phyloP scores from a whole-genome alignment of 2,329 filamentous ascomycete species.

The Bipolaris cookei region DNA sequence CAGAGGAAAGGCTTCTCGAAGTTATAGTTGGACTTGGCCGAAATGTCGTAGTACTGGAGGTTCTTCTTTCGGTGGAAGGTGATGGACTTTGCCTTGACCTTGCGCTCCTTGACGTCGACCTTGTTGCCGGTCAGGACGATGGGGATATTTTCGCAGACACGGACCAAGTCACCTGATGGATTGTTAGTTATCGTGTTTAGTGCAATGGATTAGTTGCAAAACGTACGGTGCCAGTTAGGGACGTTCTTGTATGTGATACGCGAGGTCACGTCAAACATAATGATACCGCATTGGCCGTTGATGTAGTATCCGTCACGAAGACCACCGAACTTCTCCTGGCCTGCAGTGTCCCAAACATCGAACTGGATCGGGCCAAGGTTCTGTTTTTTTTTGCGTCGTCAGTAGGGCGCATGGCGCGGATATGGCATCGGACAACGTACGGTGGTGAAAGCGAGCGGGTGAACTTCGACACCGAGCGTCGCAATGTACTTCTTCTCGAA shows the following conservation, averaged over 20 bases:
- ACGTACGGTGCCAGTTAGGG: constrained; percentile 99
- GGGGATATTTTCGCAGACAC: constrained; percentile 98
- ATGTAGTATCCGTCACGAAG: constrained; percentile 99
- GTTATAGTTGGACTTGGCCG: constrained; percentile 99
- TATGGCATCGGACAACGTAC: constrained; percentile 64
- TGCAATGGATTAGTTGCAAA: constrained; percentile 8
- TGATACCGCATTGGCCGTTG: constrained; percentile 99
- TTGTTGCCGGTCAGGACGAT: constrained; percentile 99
- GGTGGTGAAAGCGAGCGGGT: constrained; percentile 96
- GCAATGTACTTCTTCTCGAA: constrained; percentile 99
- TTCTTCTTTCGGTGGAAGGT: constrained; percentile 99
- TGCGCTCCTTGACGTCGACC: constrained; percentile 99
- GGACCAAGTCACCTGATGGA: constrained; percentile 85
- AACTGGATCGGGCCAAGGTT: constrained; percentile 98
- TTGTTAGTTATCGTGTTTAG: constrained; percentile 22
- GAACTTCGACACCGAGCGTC: constrained; percentile 98
- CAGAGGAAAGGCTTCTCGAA: constrained; percentile 99
- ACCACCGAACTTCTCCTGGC: constrained; percentile 99
- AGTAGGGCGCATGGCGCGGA: constrained; percentile 26
- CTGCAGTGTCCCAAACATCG: constrained; percentile 98
- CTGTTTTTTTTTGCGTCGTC: constrained; percentile 47
- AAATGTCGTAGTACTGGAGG: constrained; percentile 99
- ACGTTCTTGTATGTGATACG: constrained; percentile 99
- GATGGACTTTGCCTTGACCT: constrained; percentile 99
- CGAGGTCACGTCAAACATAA: constrained; percentile 99